Conservation (phyloP, 1,284 basidiomycete species). For the Heterobasidion occidentale region DNA sequence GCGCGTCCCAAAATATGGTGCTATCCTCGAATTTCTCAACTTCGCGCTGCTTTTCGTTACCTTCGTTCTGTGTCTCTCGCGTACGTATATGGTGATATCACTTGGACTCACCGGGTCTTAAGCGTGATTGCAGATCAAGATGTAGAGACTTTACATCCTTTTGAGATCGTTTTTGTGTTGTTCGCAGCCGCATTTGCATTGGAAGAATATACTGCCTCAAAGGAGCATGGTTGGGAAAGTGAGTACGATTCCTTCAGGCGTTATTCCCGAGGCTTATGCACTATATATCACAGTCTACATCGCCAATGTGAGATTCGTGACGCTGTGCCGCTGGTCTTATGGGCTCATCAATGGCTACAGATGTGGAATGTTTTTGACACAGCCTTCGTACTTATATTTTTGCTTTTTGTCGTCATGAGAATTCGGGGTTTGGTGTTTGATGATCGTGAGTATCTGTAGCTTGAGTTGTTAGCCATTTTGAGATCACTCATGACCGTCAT, state of each 20-base stretch:
- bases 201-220: conserved; percentile 74
- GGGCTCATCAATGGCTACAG: conserved; percentile 23
- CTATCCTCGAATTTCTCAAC: conserved; percentile 73
- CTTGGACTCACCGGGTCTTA: neutral
- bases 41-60: conserved; percentile 60
- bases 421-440: conserved; percentile 51
- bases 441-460: conserved; percentile 36
- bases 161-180: conserved; percentile 69
- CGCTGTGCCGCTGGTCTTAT: neutral
- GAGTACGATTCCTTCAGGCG: conserved; percentile 23
- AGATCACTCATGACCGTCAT: neutral
- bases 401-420: conserved; percentile 62
- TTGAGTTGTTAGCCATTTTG: neutral
- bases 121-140: conserved; percentile 41
- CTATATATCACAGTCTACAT: conserved; percentile 54
- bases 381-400: conserved; percentile 66
- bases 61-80: conserved; percentile 68
- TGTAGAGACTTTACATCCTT: conserved; percentile 38
- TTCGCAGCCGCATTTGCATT: conserved; percentile 73
- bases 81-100: conserved; percentile 26
- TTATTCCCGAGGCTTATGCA: neutral
- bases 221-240: conserved; percentile 84
- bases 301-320: conserved; percentile 50
- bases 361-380: conserved; percentile 89
- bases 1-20: conserved; percentile 76